Base-by-base conservation (phyloP, 306 rosid species). In the Hippophae tibetana region DNA sequence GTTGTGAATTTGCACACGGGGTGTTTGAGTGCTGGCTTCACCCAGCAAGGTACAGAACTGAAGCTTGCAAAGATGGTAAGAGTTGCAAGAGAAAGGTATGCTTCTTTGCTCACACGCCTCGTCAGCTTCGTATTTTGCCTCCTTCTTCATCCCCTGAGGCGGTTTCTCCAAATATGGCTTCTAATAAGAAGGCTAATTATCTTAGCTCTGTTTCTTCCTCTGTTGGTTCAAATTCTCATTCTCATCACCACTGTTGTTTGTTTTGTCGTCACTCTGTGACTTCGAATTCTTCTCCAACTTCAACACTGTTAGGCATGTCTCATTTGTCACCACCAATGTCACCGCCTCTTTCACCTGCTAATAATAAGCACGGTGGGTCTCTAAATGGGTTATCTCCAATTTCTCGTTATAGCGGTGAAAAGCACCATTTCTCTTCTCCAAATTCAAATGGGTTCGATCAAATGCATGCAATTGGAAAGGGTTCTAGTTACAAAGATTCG, bases 1-100 rank as follows among this genome's bases (percentile, higher is more conserved):
- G 74, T 41, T 92, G 98, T 5, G 98, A 83, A 74, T 83, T 78
- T 8, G 85, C 96, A 0, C 98, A 92, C 5, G 98, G 96, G 0
- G 98, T 92, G 10, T 92, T 92, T 6, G 98, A 92, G 71, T 85
- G 87, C 59, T 92, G 95, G 95, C 75, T 92, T 27, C 98, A 92
- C 64, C 98, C 98, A 7, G 83, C 87, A 0, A 80, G 96, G 84
- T 92, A 92, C 65, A 63, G 96, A 42, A 87, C 98, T 0, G 96
- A 92, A 64, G 89, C 96, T 7, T 92, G 98, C 70, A 92, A 87
- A 61, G 98, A 92, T 72, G 98, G 98, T 5, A 81, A 68, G 56
- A 82, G 80, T 60, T 92, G 98, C 57, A 85, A 83, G 75, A 58
- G 98, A 2, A 87, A 92, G 69, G 83, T 92, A 43, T 92, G 98